These are phyloP conservation scores for Crotalaria pallida DNA, from an alignment of 306 rosid species.

Conservation along the genomic window DNA sequence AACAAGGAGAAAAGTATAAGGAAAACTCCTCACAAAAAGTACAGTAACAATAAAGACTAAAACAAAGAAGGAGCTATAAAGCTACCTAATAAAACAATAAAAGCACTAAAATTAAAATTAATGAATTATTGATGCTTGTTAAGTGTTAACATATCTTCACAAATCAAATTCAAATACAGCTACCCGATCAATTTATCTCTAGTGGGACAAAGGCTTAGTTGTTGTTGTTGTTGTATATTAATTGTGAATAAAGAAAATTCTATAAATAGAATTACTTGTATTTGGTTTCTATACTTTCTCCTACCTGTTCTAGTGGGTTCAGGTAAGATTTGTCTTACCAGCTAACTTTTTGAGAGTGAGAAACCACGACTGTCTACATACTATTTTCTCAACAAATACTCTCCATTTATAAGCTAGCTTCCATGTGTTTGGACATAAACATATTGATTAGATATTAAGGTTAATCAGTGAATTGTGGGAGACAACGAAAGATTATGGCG, in stretches of 20 bases:
- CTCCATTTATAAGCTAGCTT: slow-evolving; percentile 17
- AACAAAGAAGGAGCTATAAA: too few species aligned
- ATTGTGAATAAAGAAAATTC: background rate
- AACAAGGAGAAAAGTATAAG: too few species aligned
- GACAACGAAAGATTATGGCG: slow-evolving; percentile 31
- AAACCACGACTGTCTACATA: slow-evolving; percentile 10
- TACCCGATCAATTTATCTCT: background rate
- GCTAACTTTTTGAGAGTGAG: slow-evolving; percentile 25
- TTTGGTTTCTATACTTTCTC: background rate
- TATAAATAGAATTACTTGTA: background rate
- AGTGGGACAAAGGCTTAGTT: too few species aligned
- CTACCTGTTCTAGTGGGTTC: slow-evolving; percentile 7
- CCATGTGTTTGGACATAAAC: slow-evolving; percentile 28
- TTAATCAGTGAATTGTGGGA: slow-evolving; percentile 25
- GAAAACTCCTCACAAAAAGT: too few species aligned
- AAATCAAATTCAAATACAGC: background rate
- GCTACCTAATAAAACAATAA: too few species aligned
- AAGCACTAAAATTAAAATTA: too few species aligned
- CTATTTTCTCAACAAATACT: slow-evolving; percentile 11
- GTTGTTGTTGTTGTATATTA: too few species aligned
- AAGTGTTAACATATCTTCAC: background rate
- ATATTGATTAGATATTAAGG: slow-evolving; percentile 26
- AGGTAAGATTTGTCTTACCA: slow-evolving; percentile 36
- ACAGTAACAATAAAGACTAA: too few species aligned
- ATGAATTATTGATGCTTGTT: background rate